Percentiles rank a stretch among this genome's conserved stretches.
Conservation (phyloP, 2,329 filamentous ascomycete species). For the Aspergillus ruber region DNA sequence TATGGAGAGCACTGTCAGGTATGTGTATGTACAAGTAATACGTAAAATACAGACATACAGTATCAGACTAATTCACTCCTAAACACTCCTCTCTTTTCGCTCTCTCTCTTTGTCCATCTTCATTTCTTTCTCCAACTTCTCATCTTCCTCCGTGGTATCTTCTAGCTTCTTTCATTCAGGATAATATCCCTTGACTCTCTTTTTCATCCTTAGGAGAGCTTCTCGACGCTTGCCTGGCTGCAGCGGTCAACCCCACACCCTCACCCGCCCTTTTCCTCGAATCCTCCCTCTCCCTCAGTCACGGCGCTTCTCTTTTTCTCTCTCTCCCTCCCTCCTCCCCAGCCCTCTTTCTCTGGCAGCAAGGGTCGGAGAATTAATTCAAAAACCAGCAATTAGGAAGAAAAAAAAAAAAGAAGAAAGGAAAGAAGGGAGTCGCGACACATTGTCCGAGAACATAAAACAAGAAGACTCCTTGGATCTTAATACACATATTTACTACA, state of each 20-base stretch:
- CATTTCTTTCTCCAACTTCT: background rate
- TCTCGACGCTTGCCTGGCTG: slow-evolving; percentile 23
- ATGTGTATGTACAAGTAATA: background rate
- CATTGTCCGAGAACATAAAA: no score
- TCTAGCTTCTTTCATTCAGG: background rate
- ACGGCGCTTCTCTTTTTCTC: slow-evolving; percentile 3
- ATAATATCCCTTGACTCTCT: slow-evolving; percentile 1
- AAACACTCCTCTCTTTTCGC: background rate
- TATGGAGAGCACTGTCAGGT: no score
- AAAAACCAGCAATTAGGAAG: background rate
- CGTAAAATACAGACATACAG: background rate
- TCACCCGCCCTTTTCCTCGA: slow-evolving; percentile 8
- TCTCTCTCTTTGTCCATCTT: background rate
- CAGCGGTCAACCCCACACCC: slow-evolving; percentile 23
- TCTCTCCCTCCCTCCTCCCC: slow-evolving; percentile 8
- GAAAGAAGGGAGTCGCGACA: no score
- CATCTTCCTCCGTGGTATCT: background rate
- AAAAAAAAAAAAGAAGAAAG: background rate
- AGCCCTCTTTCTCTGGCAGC: slow-evolving; percentile 3
- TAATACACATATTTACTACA: no score
- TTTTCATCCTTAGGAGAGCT: background rate
- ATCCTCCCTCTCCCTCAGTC: slow-evolving; percentile 3
- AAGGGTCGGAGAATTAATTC: slow-evolving; percentile 6
- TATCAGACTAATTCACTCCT: background rate
- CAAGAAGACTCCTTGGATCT: no score